Conservation (phyloP, 805 yeast genomes). For the Sugiyamaella floridensis region DNA sequence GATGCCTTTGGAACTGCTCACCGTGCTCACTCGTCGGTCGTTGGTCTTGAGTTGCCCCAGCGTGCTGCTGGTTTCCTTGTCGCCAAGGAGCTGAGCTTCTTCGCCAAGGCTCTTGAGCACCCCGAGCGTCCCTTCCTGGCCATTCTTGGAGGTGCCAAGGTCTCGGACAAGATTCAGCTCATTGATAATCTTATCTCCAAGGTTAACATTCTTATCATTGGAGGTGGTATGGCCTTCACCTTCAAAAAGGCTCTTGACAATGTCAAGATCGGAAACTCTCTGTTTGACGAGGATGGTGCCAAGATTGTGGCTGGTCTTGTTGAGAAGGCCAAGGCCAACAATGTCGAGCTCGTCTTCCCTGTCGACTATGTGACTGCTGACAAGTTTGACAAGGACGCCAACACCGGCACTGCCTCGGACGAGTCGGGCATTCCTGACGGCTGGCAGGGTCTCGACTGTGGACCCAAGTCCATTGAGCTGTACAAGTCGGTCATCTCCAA, state of each 20-base stretch:
- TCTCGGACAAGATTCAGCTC: constrained; percentile 96
- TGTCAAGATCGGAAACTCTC: constrained; percentile 84
- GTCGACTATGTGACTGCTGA: constrained; percentile 95
- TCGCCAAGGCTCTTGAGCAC: constrained; percentile 96
- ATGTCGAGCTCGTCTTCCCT: constrained; percentile 89
- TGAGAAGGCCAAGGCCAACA: constrained; percentile 93
- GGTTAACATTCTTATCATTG: constrained; percentile 89
- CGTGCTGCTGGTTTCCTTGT: constrained; percentile 98
- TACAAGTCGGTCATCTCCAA: constrained; percentile 77
- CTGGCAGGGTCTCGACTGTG: constrained; percentile 94
- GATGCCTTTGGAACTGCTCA: constrained; percentile 99
- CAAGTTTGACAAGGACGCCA: constrained; percentile 87
- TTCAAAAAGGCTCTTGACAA: constrained; percentile 88
- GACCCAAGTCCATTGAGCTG: constrained; percentile 78
- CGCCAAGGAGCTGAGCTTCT: constrained; percentile 95
- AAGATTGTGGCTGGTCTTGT: constrained; percentile 87
- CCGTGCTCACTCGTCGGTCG: constrained; percentile 99
- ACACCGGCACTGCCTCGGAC: constrained; percentile 74
- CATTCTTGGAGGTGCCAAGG: constrained; percentile 99
- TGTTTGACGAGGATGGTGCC: constrained; percentile 91
- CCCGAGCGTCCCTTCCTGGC: constrained; percentile 98
- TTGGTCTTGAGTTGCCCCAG: constrained; percentile 90
- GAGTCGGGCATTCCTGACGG: constrained; percentile 90
- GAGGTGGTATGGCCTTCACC: constrained; percentile 99
- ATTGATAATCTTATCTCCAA: constrained; percentile 89